A percentile compares a stretch with the other conserved stretches of the same genome.
phyloP scores from a whole-genome alignment of 371 early-diverging fungal species.

The Circinella minor region DNA sequence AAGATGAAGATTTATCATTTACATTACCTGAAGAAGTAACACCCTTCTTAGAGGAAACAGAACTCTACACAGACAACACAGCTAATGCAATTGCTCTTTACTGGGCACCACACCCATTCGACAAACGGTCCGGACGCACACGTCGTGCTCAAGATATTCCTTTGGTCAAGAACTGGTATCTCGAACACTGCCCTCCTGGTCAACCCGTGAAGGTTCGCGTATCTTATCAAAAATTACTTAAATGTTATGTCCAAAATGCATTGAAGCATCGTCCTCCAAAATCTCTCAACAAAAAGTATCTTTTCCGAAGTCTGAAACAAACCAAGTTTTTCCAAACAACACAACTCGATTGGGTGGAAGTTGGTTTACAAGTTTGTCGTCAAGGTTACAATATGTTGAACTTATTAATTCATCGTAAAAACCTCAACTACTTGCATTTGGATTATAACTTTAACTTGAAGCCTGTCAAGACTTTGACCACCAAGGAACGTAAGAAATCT shows the following conservation, averaged over 20 bases:
- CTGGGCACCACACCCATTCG: constrained; percentile 98
- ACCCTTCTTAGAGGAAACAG: constrained; percentile 84
- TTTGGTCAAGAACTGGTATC: constrained; percentile 96
- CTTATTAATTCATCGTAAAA: constrained; percentile 96
- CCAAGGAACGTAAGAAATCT: constrained; percentile 99
- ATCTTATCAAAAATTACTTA: constrained; percentile 96
- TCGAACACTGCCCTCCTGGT: constrained; percentile 93
- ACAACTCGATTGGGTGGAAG: constrained; percentile 99
- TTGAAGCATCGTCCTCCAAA: constrained; percentile 88
- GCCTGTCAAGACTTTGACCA: constrained; percentile 97
- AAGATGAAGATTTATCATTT: constrained; percentile 74
- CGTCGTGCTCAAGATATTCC: constrained; percentile 96
- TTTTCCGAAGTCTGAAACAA: constrained; percentile 92
- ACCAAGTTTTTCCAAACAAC: constrained; percentile 99
- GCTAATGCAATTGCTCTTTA: constrained; percentile 91
- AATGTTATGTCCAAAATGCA: constrained; percentile 89
- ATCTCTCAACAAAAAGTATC: constrained; percentile 88
- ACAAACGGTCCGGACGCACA: constrained; percentile 90
- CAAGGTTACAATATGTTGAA: constrained; percentile 99
- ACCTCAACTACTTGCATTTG: constrained; percentile 95
- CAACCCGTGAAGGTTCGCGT: constrained; percentile 98
- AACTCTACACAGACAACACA: constrained; percentile 91
- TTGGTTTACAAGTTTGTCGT: constrained; percentile 96
- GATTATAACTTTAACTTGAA: constrained; percentile 99
- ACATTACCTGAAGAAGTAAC: constrained; percentile 77